Evolutionary conservation across 2,329 filamentous ascomycete genomes (phyloP), one percentile per base, ranked within the genome.

Genomic region (Calonectria fujianensis): DNA sequence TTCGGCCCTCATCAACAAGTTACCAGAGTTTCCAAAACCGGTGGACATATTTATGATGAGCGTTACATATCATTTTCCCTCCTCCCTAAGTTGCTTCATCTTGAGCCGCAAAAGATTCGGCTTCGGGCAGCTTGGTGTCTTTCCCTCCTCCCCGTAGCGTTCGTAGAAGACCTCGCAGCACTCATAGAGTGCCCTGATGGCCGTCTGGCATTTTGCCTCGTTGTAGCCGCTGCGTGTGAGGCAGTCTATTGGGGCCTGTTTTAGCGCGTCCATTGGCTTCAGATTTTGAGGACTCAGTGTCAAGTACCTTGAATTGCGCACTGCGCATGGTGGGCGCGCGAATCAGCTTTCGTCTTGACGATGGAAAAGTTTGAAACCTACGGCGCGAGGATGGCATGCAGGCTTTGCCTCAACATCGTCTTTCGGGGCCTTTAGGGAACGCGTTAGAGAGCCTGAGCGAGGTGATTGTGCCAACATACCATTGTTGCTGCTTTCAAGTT

Each of bases 151-250:
- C 20, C 97, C 96, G 74, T 94, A 91, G 72, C 91, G 90, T 80
- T 93, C 87, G 86, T 99, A 98, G 84, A 98, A 98, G 16, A 91
- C 90, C 81, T 96, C 93, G 85, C 97, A 99, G 86, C 97, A 99
- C 80, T 97, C 94, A 85, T 98, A 99, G 31, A 99, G 88, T 3
- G 95, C 95, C 83, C 96, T 93, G 72, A 99, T 91, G 82, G 95
- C 88, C 24, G 87, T 84, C 82, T 94, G 91, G 85, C 97, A 99
- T 82, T 93, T 97, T 54, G 92, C 92, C 85, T 98, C 96, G 74
- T 97, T 91, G 87, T 94, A 98, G 69, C 92, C 92, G 84, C 96
- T 96, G 85, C 93, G 96, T 61, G 91, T 92, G 76, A 99, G 88
- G 82, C 97, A 99, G 80, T 93, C 95, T 98, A 81, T 39, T n/a